Conservation (phyloP, 1,284 basidiomycete genomes). For the Albatrellus sp. region DNA sequence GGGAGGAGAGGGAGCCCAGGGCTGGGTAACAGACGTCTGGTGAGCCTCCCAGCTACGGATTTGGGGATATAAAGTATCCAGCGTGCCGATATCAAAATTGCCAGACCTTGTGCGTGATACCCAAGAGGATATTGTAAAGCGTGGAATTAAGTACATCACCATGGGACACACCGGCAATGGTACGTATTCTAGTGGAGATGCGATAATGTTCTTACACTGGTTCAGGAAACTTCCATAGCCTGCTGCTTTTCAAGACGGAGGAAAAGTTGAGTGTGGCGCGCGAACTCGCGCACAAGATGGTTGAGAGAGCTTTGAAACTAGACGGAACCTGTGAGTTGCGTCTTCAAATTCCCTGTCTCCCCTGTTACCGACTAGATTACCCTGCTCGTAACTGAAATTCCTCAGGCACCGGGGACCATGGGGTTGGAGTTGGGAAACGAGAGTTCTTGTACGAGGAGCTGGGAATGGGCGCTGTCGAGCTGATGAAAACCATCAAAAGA, state of each 20-base stretch:
- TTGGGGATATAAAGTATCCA: conserved; percentile 13
- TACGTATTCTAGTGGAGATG: conserved; percentile 17
- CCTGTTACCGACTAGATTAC: not conserved
- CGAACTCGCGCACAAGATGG: conserved; percentile 53
- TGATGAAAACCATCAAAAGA: conserved; percentile 79
- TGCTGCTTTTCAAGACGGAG: conserved; percentile 50
- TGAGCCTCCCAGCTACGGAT: conserved; percentile 16
- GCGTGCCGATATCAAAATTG: conserved; percentile 73
- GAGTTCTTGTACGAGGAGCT: conserved; percentile 68
- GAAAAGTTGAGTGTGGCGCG: conserved; percentile 41
- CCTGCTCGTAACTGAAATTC: not conserved
- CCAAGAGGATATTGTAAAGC: conserved; percentile 52
- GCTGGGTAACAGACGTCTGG: conserved; percentile 84
- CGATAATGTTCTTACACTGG: not conserved
- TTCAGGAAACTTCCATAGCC: conserved; percentile 42
- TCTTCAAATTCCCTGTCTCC: not conserved
- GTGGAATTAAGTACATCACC: conserved; percentile 52
- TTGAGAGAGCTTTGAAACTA: conserved; percentile 57
- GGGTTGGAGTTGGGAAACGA: conserved; percentile 79
- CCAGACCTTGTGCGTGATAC: conserved; percentile 69
- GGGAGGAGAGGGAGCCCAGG: conserved; percentile 46
- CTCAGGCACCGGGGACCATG: conserved; percentile 73
- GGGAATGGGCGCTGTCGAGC: conserved; percentile 66
- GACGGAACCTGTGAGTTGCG: conserved; percentile 59
- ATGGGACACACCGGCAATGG: conserved; percentile 84